A percentile compares a stretch with the other conserved stretches of the same genome.
These are phyloP conservation scores for Eremothecium coryli DNA, from an alignment of 1,139 yeast genomes.

Conservation along the genomic window DNA sequence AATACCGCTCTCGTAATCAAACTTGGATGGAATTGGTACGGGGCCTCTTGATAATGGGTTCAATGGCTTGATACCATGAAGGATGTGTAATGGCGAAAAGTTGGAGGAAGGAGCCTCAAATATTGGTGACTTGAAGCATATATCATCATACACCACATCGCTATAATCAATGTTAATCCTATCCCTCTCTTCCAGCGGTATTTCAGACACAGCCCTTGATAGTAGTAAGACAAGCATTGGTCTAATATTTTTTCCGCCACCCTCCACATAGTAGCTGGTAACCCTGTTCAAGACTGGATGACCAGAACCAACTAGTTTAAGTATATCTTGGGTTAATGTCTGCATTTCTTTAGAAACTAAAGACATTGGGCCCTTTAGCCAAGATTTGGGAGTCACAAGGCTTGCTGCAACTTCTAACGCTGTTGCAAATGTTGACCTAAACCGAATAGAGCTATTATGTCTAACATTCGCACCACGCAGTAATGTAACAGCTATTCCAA, in stretches of 20 bases:
- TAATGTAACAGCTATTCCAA: not conserved
- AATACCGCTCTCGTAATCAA: slow-evolving; percentile 55
- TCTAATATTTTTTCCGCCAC: slow-evolving; percentile 91
- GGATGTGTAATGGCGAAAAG: slow-evolving; percentile 69
- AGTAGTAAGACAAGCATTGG: slow-evolving; percentile 80
- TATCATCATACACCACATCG: slow-evolving; percentile 59
- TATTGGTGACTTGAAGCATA: slow-evolving; percentile 30
- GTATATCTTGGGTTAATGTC: slow-evolving; percentile 76
- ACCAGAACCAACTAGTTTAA: slow-evolving; percentile 78
- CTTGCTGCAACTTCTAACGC: slow-evolving; percentile 75
- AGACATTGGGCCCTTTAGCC: slow-evolving; percentile 70
- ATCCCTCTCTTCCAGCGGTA: slow-evolving; percentile 62
- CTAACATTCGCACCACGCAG: not conserved
- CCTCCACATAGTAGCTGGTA: slow-evolving; percentile 86
- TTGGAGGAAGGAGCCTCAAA: slow-evolving; percentile 28
- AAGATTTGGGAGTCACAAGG: slow-evolving; percentile 61
- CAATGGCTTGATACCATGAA: slow-evolving; percentile 86
- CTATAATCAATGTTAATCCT: slow-evolving; percentile 50
- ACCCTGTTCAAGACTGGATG: slow-evolving; percentile 89
- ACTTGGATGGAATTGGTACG: slow-evolving; percentile 52
- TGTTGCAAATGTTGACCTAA: slow-evolving; percentile 39
- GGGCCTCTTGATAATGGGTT: slow-evolving; percentile 81
- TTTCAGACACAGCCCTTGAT: slow-evolving; percentile 70
- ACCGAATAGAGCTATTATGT: slow-evolving; percentile 9
- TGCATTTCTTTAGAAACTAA: slow-evolving; percentile 96